Conservation (phyloP, 805 yeast species). For the Saccharomycopsis sp. region DNA sequence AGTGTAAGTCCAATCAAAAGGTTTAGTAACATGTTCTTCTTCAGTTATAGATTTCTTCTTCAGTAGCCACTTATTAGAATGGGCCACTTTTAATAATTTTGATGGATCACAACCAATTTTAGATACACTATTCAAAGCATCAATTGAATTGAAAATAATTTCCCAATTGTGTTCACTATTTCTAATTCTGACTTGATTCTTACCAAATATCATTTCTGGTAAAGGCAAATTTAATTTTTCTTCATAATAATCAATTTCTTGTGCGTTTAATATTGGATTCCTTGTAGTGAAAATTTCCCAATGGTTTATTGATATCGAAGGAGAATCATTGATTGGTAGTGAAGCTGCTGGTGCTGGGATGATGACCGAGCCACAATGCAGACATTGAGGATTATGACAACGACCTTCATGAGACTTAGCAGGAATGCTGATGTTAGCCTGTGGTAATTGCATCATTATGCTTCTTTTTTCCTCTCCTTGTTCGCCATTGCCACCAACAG, state of each 20-base stretch:
- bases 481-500: too few species aligned
- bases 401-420: constrained; percentile 33
- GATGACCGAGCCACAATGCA: constrained; percentile 62
- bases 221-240: constrained; percentile 66
- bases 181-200: constrained; percentile 54
- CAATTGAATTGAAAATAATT: constrained; percentile 67
- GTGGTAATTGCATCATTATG: too few species aligned
- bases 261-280: constrained; percentile 68
- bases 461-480: too few species aligned
- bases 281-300: constrained; percentile 75
- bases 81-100: constrained; percentile 62
- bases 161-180: constrained; percentile 35
- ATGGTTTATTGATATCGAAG: constrained; percentile 59
- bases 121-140: constrained; percentile 56
- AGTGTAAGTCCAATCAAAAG: constrained; percentile 96
- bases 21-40: constrained; percentile 61
- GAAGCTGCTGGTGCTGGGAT: constrained; percentile 72
- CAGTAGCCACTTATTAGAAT: constrained; percentile 75
- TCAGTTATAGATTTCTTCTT: constrained; percentile 23
- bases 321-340: constrained; percentile 55
- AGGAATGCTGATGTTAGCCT: constrained; percentile 28
- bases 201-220: constrained; percentile 98
- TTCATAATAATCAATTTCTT: constrained; percentile 65
- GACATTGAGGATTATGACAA: constrained; percentile 42
- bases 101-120: constrained; percentile 35